phyloP scores from a whole-genome alignment of 2,329 filamentous ascomycete species.

The Ophiosphaerella herpotricha region DNA sequence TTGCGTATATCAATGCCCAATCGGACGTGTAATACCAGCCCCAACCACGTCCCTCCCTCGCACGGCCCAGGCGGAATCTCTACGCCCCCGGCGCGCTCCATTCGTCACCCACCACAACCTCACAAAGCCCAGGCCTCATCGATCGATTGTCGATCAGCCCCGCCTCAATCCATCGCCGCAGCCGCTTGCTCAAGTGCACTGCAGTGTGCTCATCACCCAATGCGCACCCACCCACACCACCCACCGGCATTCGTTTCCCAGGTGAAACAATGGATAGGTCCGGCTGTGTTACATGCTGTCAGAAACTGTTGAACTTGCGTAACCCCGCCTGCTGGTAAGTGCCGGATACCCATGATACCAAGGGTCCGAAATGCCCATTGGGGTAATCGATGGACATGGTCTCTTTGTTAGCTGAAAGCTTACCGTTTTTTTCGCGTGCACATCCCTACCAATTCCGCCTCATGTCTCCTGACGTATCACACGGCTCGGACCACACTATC shows the following conservation, averaged over 20 bases:
- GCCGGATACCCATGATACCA: slow-evolving; percentile 1
- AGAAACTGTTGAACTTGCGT: slow-evolving; percentile 14
- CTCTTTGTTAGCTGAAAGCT: slow-evolving; percentile 15
- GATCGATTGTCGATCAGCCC: slow-evolving; percentile 23
- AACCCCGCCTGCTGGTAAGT: slow-evolving; percentile 13
- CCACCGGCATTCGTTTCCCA: not conserved
- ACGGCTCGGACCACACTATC: not conserved
- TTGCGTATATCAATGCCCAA: too few relatives aligned
- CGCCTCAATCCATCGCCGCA: slow-evolving; percentile 20
- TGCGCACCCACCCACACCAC: too few relatives aligned
- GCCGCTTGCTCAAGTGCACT: slow-evolving; percentile 1
- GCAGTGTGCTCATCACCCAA: too few relatives aligned
- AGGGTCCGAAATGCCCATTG: not conserved
- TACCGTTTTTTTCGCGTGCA: slow-evolving; percentile 6
- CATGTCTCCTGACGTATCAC: slow-evolving; percentile 18
- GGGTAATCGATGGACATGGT: not conserved
- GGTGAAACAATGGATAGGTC: not conserved
- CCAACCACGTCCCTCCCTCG: too few relatives aligned
- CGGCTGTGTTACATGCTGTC: slow-evolving; percentile 4
- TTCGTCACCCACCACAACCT: slow-evolving; percentile 23
- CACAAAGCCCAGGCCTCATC: slow-evolving; percentile 18
- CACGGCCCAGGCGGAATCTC: too few relatives aligned
- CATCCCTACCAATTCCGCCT: slow-evolving; percentile 5
- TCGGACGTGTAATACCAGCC: too few relatives aligned
- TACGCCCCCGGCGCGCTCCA: slow-evolving; percentile 10